These are phyloP conservation scores for Coniosporium apollinis DNA, from an alignment of 495 filamentous ascomycete species.

Conservation along the genomic window DNA sequence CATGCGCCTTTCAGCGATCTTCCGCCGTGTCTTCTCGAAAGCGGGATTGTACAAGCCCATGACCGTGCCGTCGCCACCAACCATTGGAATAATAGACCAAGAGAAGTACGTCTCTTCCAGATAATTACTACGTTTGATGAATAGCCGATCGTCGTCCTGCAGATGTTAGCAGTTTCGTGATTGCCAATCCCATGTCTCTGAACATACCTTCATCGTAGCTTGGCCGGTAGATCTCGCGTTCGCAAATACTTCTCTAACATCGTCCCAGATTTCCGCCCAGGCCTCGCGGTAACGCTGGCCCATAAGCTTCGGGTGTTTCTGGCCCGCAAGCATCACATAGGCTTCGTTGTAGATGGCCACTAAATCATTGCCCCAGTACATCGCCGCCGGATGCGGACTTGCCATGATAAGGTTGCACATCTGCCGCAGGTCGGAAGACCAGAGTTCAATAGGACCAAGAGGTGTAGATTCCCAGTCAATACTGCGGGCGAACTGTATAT, in stretches of 20 bases:
- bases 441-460: conserved; percentile 48
- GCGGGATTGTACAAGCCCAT: conserved; percentile 53
- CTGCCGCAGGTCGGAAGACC: conserved; percentile 41
- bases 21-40: conserved; percentile 50
- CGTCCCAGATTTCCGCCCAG: conserved; percentile 53
- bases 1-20: conserved; percentile 49
- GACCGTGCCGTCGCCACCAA: conserved; percentile 43
- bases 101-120: conserved; percentile 55
- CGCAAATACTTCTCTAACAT: conserved; percentile 40
- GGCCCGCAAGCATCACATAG: conserved; percentile 47
- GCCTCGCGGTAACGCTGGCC: conserved; percentile 42
- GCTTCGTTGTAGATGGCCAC: conserved; percentile 60
- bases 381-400: conserved; percentile 50
- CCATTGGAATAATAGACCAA: conserved; percentile 49
- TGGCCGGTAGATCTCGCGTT: conserved; percentile 41
- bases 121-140: conserved; percentile 40
- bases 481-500: conserved; percentile 48
- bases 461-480: conserved; percentile 48
- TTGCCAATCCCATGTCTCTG: background rate
- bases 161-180: background rate
- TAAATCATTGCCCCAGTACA: conserved; percentile 53
- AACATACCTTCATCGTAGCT: conserved; percentile 44
- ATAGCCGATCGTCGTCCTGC: conserved; percentile 46
- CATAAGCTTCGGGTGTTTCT: conserved; percentile 56
- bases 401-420: conserved; percentile 55